These are phyloP conservation scores for Dichotomopilus funicola DNA, from an alignment of 2,329 filamentous ascomycete genomes.

Conservation along the genomic window DNA sequence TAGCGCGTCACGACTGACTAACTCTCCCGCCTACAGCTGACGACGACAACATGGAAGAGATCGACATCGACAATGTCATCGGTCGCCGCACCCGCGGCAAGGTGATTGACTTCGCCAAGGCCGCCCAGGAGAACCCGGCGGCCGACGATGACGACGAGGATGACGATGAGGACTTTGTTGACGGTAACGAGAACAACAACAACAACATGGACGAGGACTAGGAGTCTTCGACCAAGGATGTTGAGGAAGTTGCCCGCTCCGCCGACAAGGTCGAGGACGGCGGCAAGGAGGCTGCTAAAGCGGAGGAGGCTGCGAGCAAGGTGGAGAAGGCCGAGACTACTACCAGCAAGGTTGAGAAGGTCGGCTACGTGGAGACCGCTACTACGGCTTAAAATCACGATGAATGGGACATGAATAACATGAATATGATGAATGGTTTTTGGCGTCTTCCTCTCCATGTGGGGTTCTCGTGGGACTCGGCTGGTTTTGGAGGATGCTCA, in stretches of 20 bases:
- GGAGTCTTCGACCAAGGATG: neutral
- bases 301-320: too few relatives aligned
- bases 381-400: conserved; percentile 11
- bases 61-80: conserved; percentile 85
- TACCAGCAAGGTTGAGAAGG: too few relatives aligned
- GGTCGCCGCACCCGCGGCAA: conserved; percentile 85
- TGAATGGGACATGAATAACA: conserved; percentile 9
- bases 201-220: conserved; percentile 64
- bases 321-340: too few relatives aligned
- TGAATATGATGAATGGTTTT: conserved; percentile 9
- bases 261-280: too few relatives aligned
- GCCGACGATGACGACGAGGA: conserved; percentile 78
- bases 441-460: neutral
- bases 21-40: conserved; percentile 48
- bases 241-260: neutral
- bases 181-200: conserved; percentile 34
- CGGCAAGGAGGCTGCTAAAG: too few relatives aligned
- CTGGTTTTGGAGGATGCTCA: neutral
- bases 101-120: conserved; percentile 88
- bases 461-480: neutral
- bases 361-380: neutral
- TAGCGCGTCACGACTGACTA: conserved; percentile 18
- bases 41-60: conserved; percentile 80
- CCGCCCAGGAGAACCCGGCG: conserved; percentile 67
- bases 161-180: conserved; percentile 59